Percentiles rank a stretch among this genome's conserved stretches.
phyloP scores from a whole-genome alignment of 345 rosid species.

The Nasturtium officinale region DNA sequence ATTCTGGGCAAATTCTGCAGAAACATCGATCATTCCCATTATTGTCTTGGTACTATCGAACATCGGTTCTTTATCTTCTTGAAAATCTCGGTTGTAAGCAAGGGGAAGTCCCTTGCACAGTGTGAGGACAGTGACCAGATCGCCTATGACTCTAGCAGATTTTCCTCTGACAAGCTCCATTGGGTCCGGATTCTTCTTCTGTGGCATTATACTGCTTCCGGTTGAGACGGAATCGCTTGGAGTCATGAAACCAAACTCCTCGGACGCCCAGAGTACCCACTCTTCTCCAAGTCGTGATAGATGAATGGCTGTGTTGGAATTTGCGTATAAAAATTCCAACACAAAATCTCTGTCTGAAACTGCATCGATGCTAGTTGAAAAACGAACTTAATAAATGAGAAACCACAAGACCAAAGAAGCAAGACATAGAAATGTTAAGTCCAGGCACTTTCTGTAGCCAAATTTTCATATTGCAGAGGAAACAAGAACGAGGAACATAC shows the following conservation, averaged over 20 bases:
- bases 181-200: conserved; percentile 98
- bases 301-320: conserved; percentile 78
- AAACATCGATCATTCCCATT: conserved; percentile 88
- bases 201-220: conserved; percentile 99
- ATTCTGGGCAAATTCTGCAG: conserved; percentile 89
- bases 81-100: conserved; percentile 94
- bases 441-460: background rate
- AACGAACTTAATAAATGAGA: background rate
- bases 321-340: conserved; percentile 77
- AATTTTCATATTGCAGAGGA: background rate
- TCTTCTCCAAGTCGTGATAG: conserved; percentile 97
- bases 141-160: conserved; percentile 85
- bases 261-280: conserved; percentile 99
- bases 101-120: conserved; percentile 98
- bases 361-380: conserved; percentile 73
- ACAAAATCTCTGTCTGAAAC: conserved; percentile 93
- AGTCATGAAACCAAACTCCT: conserved; percentile 87
- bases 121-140: conserved; percentile 77
- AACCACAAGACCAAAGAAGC: background rate
- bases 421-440: background rate
- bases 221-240: conserved; percentile 93
- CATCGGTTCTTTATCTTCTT: conserved; percentile 96
- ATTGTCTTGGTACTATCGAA: conserved; percentile 88
- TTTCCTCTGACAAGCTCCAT: conserved; percentile 98
- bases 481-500: conserved; percentile 42